A percentile compares a stretch with the other conserved stretches of the same genome.
Evolutionary conservation across 2,329 filamentous ascomycete species (phyloP).

Genomic region (Fusarium nanum): DNA sequence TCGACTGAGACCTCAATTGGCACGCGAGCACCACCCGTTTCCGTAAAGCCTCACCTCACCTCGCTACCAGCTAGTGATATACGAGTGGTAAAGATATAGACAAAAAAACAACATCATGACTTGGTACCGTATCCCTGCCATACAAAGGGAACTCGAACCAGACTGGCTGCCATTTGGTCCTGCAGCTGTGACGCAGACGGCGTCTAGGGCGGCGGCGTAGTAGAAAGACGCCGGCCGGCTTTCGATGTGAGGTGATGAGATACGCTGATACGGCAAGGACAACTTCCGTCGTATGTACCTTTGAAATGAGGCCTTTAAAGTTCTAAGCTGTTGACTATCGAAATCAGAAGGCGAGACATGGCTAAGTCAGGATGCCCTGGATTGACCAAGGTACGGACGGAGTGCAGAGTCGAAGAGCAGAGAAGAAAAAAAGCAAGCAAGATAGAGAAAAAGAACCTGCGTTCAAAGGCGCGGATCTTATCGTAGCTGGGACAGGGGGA

Average conservation of each 20-base stretch:
- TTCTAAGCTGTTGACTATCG: constrained; percentile 34
- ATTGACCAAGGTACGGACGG: constrained; percentile 3
- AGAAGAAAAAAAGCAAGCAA: constrained; percentile 11
- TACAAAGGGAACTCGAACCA: constrained; percentile 17
- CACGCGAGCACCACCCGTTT: constrained; percentile 39
- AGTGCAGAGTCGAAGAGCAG: constrained; percentile 16
- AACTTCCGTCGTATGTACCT: constrained; percentile 31
- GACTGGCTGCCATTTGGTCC: constrained; percentile 19
- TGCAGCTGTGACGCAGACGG: constrained; percentile 35
- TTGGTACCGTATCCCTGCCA: constrained; percentile 21
- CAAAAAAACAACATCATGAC: background rate
- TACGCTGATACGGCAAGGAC: constrained; percentile 8
- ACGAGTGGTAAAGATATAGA: constrained; percentile 3
- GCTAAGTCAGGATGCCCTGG: constrained; percentile 17
- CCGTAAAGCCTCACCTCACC: constrained; percentile 2
- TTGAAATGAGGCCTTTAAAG: constrained; percentile 36
- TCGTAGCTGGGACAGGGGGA: constrained; percentile 31
- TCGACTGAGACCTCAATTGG: background rate
- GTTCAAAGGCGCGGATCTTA: constrained; percentile 40
- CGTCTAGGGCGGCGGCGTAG: constrained; percentile 29
- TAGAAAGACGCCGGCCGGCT: constrained; percentile 19
- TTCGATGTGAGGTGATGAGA: background rate
- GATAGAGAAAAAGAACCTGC: constrained; percentile 14
- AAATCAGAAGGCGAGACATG: constrained; percentile 13
- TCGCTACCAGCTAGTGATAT: background rate